A percentile compares a stretch with the other conserved stretches of the same genome.
Evolutionary conservation across 192 early-diverging fungal species (phyloP).

Genomic region (Umbelopsis vinacea): DNA sequence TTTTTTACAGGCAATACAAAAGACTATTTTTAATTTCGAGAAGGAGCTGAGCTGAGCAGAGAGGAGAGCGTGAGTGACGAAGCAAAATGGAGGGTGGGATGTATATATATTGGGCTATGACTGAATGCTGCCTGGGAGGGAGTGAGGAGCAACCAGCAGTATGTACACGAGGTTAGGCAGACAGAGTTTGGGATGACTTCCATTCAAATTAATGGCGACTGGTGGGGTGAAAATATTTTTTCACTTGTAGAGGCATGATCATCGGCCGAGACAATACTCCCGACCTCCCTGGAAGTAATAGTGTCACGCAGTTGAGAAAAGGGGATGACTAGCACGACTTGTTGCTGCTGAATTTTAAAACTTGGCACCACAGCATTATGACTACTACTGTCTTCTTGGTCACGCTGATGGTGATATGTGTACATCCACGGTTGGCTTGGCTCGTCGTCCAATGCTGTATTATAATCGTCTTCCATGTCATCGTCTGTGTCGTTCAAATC

Average conservation of each 20-base stretch:
- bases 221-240: not conserved
- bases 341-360: not conserved
- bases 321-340: slow-evolving; percentile 13
- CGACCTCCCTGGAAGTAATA: not conserved
- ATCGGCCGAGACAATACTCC: not conserved
- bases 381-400: not conserved
- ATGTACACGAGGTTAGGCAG: not conserved
- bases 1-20: no score
- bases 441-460: not conserved
- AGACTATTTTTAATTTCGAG: no score
- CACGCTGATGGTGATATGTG: not conserved
- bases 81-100: not conserved
- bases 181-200: not conserved
- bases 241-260: slow-evolving; percentile 1
- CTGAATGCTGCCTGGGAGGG: not conserved
- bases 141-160: not conserved
- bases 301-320: slow-evolving; percentile 6
- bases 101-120: not conserved
- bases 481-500: slow-evolving; percentile 31
- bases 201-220: slow-evolving; percentile 9
- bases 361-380: not conserved
- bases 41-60: not conserved
- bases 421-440: not conserved
- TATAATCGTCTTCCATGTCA: slow-evolving; percentile 26
- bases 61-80: not conserved